Conservation (phyloP, 352 stramenopile genomes). For the Phytophthora agathidicida region DNA sequence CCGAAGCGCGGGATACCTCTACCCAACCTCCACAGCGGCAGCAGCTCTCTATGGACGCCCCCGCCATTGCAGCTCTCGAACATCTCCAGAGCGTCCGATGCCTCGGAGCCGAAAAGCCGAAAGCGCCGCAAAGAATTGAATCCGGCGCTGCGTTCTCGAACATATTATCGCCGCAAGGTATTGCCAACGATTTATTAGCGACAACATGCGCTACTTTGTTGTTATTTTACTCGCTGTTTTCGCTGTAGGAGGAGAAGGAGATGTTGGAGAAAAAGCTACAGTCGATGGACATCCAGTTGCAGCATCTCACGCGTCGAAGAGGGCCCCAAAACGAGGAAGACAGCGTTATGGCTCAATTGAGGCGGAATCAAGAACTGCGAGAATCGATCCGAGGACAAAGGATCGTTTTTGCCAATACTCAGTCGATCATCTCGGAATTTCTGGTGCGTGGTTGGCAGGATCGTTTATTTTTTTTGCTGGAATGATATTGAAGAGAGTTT, state of each 20-base stretch:
- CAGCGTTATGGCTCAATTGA: conserved; percentile 16
- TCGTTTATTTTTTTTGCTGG: not conserved
- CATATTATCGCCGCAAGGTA: conserved; percentile 39
- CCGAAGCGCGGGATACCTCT: not conserved
- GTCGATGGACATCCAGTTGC: conserved; percentile 32
- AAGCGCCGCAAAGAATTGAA: conserved; percentile 14
- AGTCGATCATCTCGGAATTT: conserved; percentile 43
- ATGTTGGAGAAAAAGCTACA: conserved; percentile 38
- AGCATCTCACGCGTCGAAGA: conserved; percentile 23
- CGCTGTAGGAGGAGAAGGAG: conserved; percentile 43
- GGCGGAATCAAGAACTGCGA: conserved; percentile 36
- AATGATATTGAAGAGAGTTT: not conserved
- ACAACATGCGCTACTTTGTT: not conserved
- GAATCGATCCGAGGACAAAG: conserved; percentile 41
- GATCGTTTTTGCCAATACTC: conserved; percentile 41
- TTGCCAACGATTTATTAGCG: not conserved
- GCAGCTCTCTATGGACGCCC: conserved; percentile 4
- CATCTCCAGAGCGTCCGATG: not conserved
- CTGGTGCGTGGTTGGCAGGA: conserved; percentile 21
- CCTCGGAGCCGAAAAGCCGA: not conserved
- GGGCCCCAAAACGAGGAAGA: conserved; percentile 14
- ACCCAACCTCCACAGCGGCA: not conserved
- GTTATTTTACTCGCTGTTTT: not conserved
- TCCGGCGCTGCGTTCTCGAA: conserved; percentile 23
- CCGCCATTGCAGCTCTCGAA: conserved; percentile 13